These are phyloP conservation scores for Solanum clarkiae DNA, from an alignment of 257 asterid species.

Conservation along the genomic window DNA sequence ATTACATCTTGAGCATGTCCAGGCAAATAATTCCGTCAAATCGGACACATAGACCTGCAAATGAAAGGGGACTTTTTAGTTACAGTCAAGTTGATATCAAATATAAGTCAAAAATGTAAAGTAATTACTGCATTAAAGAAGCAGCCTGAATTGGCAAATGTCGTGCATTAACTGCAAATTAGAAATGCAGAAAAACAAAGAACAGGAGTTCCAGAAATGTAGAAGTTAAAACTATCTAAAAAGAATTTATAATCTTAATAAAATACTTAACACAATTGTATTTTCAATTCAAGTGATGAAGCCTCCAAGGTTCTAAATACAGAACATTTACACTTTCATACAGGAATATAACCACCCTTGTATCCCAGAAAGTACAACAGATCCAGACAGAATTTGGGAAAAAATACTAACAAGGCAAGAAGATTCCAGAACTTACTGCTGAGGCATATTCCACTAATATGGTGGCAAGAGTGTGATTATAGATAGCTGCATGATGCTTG, in stretches of 20 bases:
- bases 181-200: neutral
- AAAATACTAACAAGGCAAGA: neutral
- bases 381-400: neutral
- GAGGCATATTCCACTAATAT: constrained; percentile 88
- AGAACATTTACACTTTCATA: neutral
- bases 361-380: neutral
- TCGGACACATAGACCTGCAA: constrained; percentile 89
- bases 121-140: neutral
- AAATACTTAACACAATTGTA: neutral
- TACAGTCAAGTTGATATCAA: neutral
- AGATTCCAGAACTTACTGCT: constrained; percentile 48
- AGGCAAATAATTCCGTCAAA: constrained; percentile 65
- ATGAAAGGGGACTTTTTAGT: constrained; percentile 1
- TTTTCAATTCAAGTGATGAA: neutral
- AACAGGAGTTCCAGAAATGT: neutral
- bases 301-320: neutral
- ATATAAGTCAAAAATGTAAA: neutral
- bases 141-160: neutral
- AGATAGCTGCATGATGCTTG: constrained; percentile 24
- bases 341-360: neutral
- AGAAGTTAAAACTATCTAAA: neutral
- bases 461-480: constrained; percentile 74
- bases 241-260: neutral
- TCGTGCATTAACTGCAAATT: neutral
- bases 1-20: constrained; percentile 97